Base-by-base conservation (phyloP, 768 basidiomycete genomes). In the Macrolepiota albuminosa region DNA sequence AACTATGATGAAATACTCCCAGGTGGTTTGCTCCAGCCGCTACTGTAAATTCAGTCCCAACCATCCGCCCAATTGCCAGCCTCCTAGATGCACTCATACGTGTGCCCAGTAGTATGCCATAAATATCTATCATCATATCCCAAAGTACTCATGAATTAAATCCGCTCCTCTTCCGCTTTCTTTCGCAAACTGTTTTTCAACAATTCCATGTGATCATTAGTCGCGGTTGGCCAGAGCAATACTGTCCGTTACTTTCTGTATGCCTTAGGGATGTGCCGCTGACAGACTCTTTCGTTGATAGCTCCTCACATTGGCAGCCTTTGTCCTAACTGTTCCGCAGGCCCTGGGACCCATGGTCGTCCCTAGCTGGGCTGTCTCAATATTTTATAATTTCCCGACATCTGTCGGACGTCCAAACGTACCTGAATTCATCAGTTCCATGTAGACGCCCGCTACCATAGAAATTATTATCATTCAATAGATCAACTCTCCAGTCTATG, bases 41-140 rank as follows among this genome's bases (percentile, higher is more conserved):
- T 72, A 71, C 48, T 87, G 86, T 71, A 65, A 60, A 51, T 84
- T 85, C 66, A 85, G 84, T 54, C 76, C 83, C 0, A 73, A 70
- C 56, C 85, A 86, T 61, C 80, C 81, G 0, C 58, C 59, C 1
- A 69, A 66, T 39, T 84, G 84, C 56, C 67, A 59, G 0, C 75
- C 69, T 7, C 80, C 80, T 0, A 34, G 34, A 2, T 86, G 84
- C 72, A 76, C 58, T n/a, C 66, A 49, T 29, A 73, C 69, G 9
- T 73, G 73, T 48, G 51, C 58, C 67, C 83, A 84, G 66, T 82
- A 80, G 83, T 84, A 67, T 61, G 75, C 70, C 24, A 33, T 33
- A 11, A 43, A 33, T 59, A 26, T 39, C 16, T 4, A 14, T 43
- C 54, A 58, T 59, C 18, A 18, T 7, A 33, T 31, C 18, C 8